Evolutionary conservation across 805 yeast genomes (phyloP).

Genomic region (Candida maltosa): DNA sequence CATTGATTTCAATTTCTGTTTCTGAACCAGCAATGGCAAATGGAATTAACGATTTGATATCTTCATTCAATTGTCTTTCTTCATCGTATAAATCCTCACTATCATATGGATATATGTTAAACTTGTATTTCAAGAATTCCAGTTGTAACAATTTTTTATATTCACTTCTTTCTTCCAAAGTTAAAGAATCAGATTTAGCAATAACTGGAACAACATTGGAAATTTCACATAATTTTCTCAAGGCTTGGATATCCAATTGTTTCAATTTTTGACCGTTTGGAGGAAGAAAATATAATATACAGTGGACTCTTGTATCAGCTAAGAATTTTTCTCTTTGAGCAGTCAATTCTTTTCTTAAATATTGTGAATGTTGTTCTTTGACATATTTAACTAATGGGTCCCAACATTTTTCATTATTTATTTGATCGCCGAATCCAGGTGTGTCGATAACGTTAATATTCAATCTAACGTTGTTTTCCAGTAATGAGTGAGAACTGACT

Average conservation of each 20-base stretch:
- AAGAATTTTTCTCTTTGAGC: constrained; percentile 86
- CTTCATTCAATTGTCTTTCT: constrained; percentile 69
- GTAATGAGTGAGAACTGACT: constrained; percentile 62
- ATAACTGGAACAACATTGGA: constrained; percentile 94
- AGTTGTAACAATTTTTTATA: constrained; percentile 75
- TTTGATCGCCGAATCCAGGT: constrained; percentile 97
- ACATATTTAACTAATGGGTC: constrained; percentile 92
- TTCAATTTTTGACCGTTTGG: constrained; percentile 87
- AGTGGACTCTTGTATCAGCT: constrained; percentile 89
- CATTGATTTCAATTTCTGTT: constrained; percentile 68
- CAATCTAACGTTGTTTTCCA: constrained; percentile 85
- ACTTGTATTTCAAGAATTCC: constrained; percentile 69
- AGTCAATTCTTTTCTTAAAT: constrained; percentile 88
- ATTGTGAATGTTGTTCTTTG: constrained; percentile 91
- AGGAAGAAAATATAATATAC: constrained; percentile 84
- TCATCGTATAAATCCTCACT: constrained; percentile 65
- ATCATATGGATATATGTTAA: constrained; percentile 84
- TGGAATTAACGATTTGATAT: constrained; percentile 74
- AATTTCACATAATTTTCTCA: constrained; percentile 81
- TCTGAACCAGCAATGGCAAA: constrained; percentile 95
- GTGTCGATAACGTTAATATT: constrained; percentile 90
- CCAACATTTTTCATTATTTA: constrained; percentile 94
- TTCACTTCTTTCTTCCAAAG: constrained; percentile 75
- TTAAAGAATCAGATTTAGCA: constrained; percentile 89
- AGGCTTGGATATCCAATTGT: constrained; percentile 76